Percentiles rank a stretch among this genome's conserved stretches.
Conservation (phyloP, 2,329 filamentous ascomycete species). For the Sphaerulina vaccinii region DNA sequence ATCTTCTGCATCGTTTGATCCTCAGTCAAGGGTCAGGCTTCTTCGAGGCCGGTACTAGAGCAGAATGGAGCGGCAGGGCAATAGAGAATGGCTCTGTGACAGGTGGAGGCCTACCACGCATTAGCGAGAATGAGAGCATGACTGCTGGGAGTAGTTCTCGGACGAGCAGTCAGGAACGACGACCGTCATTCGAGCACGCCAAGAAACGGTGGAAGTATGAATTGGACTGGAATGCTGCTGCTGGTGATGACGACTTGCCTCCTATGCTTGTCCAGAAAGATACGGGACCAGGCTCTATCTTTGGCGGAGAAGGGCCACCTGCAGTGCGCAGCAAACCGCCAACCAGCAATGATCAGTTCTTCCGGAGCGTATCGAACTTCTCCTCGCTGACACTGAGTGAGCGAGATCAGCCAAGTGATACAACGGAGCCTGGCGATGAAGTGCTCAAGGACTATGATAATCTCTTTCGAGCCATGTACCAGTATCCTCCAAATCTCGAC, state of each 20-base stretch:
- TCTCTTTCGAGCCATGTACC: constrained; percentile 93
- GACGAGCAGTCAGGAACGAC: constrained; percentile 41
- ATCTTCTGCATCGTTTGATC: constrained; percentile 83
- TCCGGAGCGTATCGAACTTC: constrained; percentile 83
- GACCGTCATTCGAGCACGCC: constrained; percentile 36
- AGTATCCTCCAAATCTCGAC: constrained; percentile 79
- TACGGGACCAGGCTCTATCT: constrained; percentile 27
- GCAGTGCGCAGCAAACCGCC: constrained; percentile 62
- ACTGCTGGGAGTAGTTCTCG: constrained; percentile 36
- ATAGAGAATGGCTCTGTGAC: constrained; percentile 15
- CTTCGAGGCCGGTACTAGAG: constrained; percentile 68
- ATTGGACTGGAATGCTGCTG: constrained; percentile 69
- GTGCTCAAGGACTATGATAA: constrained; percentile 92
- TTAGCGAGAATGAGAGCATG: constrained; percentile 32
- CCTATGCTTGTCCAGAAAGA: constrained; percentile 87
- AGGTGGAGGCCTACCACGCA: constrained; percentile 25
- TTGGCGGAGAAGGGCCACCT: constrained; percentile 44
- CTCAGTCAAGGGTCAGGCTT: constrained; percentile 88
- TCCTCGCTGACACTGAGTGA: constrained; percentile 53
- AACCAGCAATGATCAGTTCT: constrained; percentile 68
- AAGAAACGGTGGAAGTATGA: constrained; percentile 81
- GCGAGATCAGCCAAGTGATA: constrained; percentile 41
- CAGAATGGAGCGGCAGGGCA: constrained; percentile 33
- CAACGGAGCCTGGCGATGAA: constrained; percentile 63
- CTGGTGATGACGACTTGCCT: constrained; percentile 63